These are phyloP conservation scores for Boletus pseudopeckii DNA, from an alignment of 768 basidiomycete species.

Conservation along the genomic window DNA sequence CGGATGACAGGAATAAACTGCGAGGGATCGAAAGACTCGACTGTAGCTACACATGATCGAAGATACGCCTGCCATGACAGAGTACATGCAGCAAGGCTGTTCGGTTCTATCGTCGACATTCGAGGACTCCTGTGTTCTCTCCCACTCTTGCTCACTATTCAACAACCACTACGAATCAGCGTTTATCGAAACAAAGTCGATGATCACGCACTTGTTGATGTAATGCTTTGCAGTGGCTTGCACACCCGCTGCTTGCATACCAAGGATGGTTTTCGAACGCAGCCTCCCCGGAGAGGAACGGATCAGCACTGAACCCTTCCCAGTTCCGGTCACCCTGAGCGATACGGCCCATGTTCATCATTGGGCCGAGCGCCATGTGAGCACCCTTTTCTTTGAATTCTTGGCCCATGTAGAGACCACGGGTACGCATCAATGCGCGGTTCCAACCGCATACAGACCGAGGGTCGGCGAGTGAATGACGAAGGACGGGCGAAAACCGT, in stretches of 20 bases:
- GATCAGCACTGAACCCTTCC: not conserved
- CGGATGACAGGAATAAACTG: no score
- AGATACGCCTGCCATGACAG: not conserved
- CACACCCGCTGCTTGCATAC: not conserved
- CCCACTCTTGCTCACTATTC: not conserved
- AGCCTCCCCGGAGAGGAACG: not conserved
- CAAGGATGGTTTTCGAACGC: not conserved
- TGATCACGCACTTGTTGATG: not conserved
- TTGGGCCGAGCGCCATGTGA: not conserved
- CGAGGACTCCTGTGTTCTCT: not conserved
- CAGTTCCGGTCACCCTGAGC: not conserved
- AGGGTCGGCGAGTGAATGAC: not conserved
- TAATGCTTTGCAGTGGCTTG: not conserved
- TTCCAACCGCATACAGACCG: not conserved
- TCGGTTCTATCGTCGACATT: not conserved
- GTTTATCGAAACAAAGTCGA: not conserved
- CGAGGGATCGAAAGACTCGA: not conserved
- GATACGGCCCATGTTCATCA: not conserved
- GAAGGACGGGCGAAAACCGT: not conserved
- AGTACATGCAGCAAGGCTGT: not conserved
- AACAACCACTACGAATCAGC: not conserved
- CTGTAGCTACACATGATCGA: not conserved
- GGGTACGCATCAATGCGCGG: not conserved
- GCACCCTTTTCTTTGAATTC: not conserved
- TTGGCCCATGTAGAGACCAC: not conserved